Conservation (phyloP, 2,329 filamentous ascomycete genomes). For the Diaporthe aspalathi region DNA sequence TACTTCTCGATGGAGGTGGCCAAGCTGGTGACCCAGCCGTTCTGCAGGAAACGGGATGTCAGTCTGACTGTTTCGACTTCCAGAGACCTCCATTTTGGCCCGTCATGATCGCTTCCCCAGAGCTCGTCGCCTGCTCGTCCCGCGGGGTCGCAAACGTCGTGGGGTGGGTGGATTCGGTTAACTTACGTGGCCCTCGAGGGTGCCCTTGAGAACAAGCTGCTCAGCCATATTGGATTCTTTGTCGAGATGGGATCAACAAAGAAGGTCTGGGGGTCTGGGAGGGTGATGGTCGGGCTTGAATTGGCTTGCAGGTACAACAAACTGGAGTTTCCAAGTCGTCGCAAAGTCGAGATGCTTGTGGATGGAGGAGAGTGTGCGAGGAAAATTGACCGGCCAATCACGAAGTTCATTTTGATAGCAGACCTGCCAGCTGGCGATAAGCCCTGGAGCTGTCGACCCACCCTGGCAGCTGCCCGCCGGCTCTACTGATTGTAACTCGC, state of each 20-base stretch:
- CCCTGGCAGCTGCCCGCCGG: constrained; percentile 2
- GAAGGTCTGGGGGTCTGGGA: constrained; percentile 49
- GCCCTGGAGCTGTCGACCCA: constrained; percentile 22
- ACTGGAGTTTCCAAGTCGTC: constrained; percentile 28
- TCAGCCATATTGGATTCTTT: constrained; percentile 77
- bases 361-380: constrained; percentile 58
- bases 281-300: constrained; percentile 45
- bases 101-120: constrained; percentile 26
- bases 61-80: constrained; percentile 39
- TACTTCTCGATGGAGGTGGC: constrained; percentile 99
- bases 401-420: constrained; percentile 32
- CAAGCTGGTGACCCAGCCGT: constrained; percentile 98
- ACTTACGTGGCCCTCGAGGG: constrained; percentile 94
- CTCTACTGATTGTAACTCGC: too few species aligned
- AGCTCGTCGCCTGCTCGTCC: constrained; percentile 19
- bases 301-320: constrained; percentile 39
- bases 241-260: constrained; percentile 49
- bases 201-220: constrained; percentile 95
- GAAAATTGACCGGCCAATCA: constrained; percentile 34
- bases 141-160: constrained; percentile 43
- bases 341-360: constrained; percentile 41
- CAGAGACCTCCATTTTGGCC: background rate
- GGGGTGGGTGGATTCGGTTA: constrained; percentile 43
- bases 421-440: constrained; percentile 35
- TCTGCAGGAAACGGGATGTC: constrained; percentile 57